Evolutionary conservation across 1,284 basidiomycete genomes (phyloP).

Genomic region (Trichosporon faecale): DNA sequence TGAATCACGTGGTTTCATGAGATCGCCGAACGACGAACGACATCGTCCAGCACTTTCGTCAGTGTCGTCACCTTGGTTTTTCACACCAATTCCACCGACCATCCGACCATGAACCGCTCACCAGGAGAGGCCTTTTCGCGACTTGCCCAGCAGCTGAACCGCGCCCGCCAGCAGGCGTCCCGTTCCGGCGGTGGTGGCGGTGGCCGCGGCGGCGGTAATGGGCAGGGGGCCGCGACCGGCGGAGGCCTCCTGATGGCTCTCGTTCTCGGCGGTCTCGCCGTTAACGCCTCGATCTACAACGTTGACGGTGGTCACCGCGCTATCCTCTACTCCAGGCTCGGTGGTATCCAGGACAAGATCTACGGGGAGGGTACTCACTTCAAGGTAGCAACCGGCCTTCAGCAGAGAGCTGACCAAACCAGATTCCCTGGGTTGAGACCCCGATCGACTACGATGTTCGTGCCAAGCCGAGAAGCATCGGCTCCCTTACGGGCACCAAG

Average conservation of each 20-base stretch:
- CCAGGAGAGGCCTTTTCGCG: conserved; percentile 47
- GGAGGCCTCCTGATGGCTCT: conserved; percentile 73
- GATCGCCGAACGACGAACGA: background rate
- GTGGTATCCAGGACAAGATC: conserved; percentile 78
- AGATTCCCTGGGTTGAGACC: conserved; percentile 85
- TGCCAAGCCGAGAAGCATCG: conserved; percentile 95
- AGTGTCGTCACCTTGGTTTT: conserved; percentile 7
- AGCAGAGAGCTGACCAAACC: background rate
- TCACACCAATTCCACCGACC: background rate
- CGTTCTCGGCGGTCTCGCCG: conserved; percentile 72
- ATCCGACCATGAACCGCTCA: conserved; percentile 41
- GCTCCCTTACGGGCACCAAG: conserved; percentile 97
- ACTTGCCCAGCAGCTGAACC: conserved; percentile 48
- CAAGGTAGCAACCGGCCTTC: conserved; percentile 57
- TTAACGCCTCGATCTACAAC: conserved; percentile 91
- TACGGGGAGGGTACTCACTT: conserved; percentile 95
- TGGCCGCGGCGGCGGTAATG: conserved; percentile 49
- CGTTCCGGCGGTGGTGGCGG: conserved; percentile 37
- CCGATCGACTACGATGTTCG: conserved; percentile 97
- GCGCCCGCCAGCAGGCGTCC: conserved; percentile 40
- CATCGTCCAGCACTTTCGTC: conserved; percentile 9
- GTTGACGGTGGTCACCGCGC: conserved; percentile 99
- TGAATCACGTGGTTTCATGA: background rate
- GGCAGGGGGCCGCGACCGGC: conserved; percentile 70
- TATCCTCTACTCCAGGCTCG: conserved; percentile 90